A percentile compares a stretch with the other conserved stretches of the same genome.
Evolutionary conservation across 2,329 filamentous ascomycete species (phyloP).

Genomic region (Penicillium sp.): DNA sequence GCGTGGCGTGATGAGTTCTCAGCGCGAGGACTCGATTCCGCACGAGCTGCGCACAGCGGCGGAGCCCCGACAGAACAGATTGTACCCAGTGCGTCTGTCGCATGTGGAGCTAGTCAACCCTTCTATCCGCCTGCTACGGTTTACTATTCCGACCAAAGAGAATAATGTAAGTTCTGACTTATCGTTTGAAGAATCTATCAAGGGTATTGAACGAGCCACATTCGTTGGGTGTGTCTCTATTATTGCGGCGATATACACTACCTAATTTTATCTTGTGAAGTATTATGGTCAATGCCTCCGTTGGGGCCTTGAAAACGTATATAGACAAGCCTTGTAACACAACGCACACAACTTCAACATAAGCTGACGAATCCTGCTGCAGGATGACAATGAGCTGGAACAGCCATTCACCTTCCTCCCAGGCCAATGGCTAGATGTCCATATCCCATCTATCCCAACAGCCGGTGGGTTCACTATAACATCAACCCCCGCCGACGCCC

Average conservation of each 20-base stretch:
- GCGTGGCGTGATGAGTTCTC: slow-evolving; percentile 30
- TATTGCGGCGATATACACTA: too few relatives aligned
- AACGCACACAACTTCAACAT: neutral
- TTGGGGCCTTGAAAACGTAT: neutral
- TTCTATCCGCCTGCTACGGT: slow-evolving; percentile 66
- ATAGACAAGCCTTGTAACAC: neutral
- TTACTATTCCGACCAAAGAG: slow-evolving; percentile 59
- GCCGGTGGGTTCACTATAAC: slow-evolving; percentile 89
- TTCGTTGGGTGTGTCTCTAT: neutral
- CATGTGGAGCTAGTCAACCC: slow-evolving; percentile 66
- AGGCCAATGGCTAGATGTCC: slow-evolving; percentile 87
- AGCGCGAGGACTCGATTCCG: slow-evolving; percentile 41
- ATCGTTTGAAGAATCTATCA: neutral
- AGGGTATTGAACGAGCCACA: neutral
- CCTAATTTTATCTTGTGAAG: too few relatives aligned
- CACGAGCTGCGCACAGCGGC: slow-evolving; percentile 73
- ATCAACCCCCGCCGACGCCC: slow-evolving; percentile 64
- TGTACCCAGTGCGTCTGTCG: slow-evolving; percentile 64
- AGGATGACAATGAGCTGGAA: slow-evolving; percentile 20
- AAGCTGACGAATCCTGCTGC: neutral
- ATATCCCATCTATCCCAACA: slow-evolving; percentile 67
- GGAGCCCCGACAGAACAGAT: slow-evolving; percentile 68
- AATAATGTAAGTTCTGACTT: slow-evolving; percentile 45
- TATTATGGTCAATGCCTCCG: neutral
- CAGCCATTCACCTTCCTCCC: slow-evolving; percentile 65